Base-by-base conservation (phyloP, 768 basidiomycete genomes). In the Clavaria fumosa region DNA sequence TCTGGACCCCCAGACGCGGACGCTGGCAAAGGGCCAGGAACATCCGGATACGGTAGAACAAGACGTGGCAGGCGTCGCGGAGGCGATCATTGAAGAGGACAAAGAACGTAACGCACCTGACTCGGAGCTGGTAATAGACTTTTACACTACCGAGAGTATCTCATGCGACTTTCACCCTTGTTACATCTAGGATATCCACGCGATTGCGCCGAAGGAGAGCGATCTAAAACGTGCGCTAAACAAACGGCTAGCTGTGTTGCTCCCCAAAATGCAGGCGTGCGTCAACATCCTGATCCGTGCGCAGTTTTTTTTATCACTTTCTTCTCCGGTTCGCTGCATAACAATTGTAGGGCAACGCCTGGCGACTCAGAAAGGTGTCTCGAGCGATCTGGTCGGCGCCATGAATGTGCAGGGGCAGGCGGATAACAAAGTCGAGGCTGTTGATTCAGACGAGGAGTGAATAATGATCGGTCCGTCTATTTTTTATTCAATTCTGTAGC, bases 141-240 rank as follows among this genome's bases (percentile, higher is more conserved):
- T n/a, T 31, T 17, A 31, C 36, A n/a, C 37, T 26, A 11, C 10
- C 24, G 11, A 14, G 26, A 5, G 4, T 34, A 12, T 5, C 22
- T 4, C 15, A 14, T 27, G 18, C 14, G 17, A 10, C 23, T 30
- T 40, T 39, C 40, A 27, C 23, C 32, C 37, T 43, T 28, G 37
- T 20, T 41, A 27, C 30, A 34, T 55, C 22, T 51, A 93, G 90
- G 86, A 93, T 53, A 66, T 95, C 31, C 85, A 95, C 54, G 97
- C 95, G 53, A 97, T 99, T 47, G 91, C 90, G 17, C 95, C 95
- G 3, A 96, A 91, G 67, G 97, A 93, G 57, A 93, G 89, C 90
- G 89, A 93, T 54, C 64, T 95, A 49, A 91, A 90, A 56, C 74
- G 89, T 40, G 89, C 96, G 49, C 75, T 91, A 60, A 85, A 91